Percentiles rank a stretch among this genome's conserved stretches.
phyloP scores from a whole-genome alignment of 2,329 filamentous ascomycete species.

The Verticillium isaacii region DNA sequence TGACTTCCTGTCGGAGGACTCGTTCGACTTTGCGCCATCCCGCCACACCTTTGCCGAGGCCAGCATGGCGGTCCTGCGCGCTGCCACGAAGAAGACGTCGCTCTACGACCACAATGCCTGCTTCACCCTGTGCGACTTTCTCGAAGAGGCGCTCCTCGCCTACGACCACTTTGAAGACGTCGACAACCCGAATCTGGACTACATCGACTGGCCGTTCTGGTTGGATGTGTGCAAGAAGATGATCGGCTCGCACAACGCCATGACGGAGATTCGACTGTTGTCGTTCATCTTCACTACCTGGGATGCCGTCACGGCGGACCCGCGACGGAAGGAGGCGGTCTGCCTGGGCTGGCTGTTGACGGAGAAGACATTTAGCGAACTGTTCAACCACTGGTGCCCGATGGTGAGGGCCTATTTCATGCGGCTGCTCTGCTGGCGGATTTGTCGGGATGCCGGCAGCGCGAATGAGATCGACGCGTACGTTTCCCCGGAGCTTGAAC shows the following conservation, averaged over 20 bases:
- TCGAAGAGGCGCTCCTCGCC: constrained; percentile 74
- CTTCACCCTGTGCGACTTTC: constrained; percentile 85
- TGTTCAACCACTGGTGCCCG: constrained; percentile 92
- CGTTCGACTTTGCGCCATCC: constrained; percentile 31
- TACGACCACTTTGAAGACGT: constrained; percentile 42
- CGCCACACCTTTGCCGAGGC: constrained; percentile 71
- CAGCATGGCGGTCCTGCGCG: constrained; percentile 69
- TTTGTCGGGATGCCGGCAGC: constrained; percentile 71
- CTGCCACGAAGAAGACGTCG: constrained; percentile 69
- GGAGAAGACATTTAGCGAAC: constrained; percentile 69
- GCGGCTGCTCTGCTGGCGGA: constrained; percentile 82
- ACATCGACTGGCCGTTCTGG: constrained; percentile 82
- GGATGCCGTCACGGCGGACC: constrained; percentile 64
- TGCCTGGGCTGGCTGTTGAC: constrained; percentile 73
- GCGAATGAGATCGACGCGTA: constrained; percentile 62
- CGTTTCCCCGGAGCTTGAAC: constrained; percentile 28
- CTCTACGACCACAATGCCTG: constrained; percentile 79
- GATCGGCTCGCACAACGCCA: constrained; percentile 77
- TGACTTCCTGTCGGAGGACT: constrained; percentile 62
- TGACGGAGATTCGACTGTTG: constrained; percentile 82
- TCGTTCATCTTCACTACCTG: constrained; percentile 78
- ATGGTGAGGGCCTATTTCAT: constrained; percentile 95
- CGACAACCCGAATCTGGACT: constrained; percentile 31
- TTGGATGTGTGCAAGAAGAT: constrained; percentile 74
- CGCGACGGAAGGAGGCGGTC: constrained; percentile 62